phyloP scores from a whole-genome alignment of 345 rosid species.

The Angophora floribunda region DNA sequence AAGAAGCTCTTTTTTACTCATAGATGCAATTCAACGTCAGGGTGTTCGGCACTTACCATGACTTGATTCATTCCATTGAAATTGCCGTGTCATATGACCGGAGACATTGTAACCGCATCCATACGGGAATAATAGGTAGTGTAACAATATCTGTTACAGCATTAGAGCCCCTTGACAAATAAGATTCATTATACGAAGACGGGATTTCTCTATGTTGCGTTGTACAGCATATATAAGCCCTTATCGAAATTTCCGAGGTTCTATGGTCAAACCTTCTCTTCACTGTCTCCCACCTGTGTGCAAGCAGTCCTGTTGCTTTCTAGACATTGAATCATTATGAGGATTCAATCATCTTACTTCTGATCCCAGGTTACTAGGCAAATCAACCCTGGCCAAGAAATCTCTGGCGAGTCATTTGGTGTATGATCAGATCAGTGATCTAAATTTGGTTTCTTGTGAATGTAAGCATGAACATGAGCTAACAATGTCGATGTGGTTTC shows the following conservation, averaged over 20 bases:
- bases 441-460: not conserved
- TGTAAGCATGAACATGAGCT: not conserved
- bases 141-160: not conserved
- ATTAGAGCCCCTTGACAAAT: not conserved
- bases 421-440: not conserved
- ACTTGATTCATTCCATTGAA: not conserved
- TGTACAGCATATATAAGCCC: not conserved
- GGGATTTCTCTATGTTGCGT: not conserved
- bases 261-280: not conserved
- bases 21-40: not conserved
- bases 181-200: not conserved
- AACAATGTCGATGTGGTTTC: rapidly evolving
- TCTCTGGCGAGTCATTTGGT: not conserved
- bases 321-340: not conserved
- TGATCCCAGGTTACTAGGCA: not conserved
- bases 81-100: not conserved
- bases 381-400: not conserved
- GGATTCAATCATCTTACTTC: not conserved
- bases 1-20: not conserved
- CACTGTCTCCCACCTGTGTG: not conserved
- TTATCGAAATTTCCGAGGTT: not conserved
- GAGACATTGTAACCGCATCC: not conserved
- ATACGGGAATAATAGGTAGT: not conserved
- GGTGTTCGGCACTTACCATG: not conserved
- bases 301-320: not conserved